Conservation (phyloP, 2,329 filamentous ascomycete genomes). For the Diaporthe sp. region DNA sequence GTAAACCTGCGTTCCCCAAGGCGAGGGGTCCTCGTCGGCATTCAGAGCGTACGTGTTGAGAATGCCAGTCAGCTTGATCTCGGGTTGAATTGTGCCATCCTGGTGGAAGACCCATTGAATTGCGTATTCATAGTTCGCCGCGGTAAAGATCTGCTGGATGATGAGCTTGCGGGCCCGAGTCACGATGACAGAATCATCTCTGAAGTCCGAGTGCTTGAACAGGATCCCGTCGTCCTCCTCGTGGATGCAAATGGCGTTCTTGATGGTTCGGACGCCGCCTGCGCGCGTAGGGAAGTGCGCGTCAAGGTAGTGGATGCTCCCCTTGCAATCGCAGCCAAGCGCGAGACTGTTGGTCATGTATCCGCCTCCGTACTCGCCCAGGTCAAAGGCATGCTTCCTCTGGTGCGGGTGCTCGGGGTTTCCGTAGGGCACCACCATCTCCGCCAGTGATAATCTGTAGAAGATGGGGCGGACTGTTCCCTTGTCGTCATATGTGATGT, state of each 20-base stretch:
- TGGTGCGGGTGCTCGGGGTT: constrained; percentile 86
- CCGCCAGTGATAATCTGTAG: constrained; percentile 88
- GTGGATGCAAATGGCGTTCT: constrained; percentile 96
- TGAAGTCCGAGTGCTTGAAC: constrained; percentile 96
- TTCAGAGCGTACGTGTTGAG: constrained; percentile 91
- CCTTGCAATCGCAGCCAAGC: constrained; percentile 89
- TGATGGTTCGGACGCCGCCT: constrained; percentile 83
- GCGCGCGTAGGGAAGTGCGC: constrained; percentile 85
- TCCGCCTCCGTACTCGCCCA: constrained; percentile 85
- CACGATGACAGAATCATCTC: constrained; percentile 88
- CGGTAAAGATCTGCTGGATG: constrained; percentile 93
- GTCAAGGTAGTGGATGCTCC: constrained; percentile 91
- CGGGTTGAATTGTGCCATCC: constrained; percentile 91
- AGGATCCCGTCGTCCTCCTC: constrained; percentile 93
- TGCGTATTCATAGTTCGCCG: constrained; percentile 94
- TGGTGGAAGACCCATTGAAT: constrained; percentile 90
- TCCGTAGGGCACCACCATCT: constrained; percentile 95
- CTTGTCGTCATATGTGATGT: constrained; percentile 91
- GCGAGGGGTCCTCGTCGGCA: constrained; percentile 83
- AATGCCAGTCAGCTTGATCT: constrained; percentile 93
- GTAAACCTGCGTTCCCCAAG: constrained; percentile 94
- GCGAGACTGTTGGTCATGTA: constrained; percentile 87
- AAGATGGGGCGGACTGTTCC: constrained; percentile 83
- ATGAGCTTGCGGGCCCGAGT: constrained; percentile 89
- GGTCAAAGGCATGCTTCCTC: constrained; percentile 84